Evolutionary conservation across 2,329 filamentous ascomycete species (phyloP).

Genomic region (Fusarium equiseti): DNA sequence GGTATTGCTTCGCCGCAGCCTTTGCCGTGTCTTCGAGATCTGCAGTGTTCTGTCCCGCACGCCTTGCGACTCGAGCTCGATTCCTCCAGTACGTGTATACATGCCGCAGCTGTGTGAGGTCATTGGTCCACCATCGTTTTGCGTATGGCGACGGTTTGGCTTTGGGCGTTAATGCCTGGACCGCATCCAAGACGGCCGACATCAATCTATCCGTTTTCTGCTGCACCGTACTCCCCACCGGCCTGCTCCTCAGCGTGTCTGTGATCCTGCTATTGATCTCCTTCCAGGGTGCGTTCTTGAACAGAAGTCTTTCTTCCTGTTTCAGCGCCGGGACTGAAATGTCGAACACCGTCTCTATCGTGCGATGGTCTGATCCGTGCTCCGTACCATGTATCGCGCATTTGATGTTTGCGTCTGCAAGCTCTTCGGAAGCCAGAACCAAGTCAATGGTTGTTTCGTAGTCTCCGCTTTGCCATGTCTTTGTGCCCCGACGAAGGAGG

Average conservation of each 20-base stretch:
- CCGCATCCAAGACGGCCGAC: not conserved
- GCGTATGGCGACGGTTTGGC: not conserved
- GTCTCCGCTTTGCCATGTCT: too few species aligned
- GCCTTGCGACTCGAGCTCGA: too few species aligned
- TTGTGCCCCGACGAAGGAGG: too few species aligned
- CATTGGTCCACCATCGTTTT: not conserved
- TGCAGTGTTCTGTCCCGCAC: not conserved
- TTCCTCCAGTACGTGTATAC: too few species aligned
- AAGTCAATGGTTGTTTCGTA: too few species aligned
- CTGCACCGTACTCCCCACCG: not conserved
- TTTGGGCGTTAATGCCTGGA: not conserved
- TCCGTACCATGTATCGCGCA: too few species aligned
- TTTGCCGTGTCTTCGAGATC: not conserved
- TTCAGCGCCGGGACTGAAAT: not conserved
- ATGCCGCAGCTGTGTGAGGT: not conserved
- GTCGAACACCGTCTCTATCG: too few species aligned
- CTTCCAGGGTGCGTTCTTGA: not conserved
- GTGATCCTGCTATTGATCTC: not conserved
- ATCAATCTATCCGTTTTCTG: not conserved
- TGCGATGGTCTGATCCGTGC: too few species aligned
- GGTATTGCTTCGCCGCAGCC: not conserved
- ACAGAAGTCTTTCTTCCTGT: not conserved
- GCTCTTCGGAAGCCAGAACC: too few species aligned
- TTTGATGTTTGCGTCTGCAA: too few species aligned
- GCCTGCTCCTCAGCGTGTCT: not conserved